phyloP scores from a whole-genome alignment of 306 rosid genomes.

The Boehmeria nivea region DNA sequence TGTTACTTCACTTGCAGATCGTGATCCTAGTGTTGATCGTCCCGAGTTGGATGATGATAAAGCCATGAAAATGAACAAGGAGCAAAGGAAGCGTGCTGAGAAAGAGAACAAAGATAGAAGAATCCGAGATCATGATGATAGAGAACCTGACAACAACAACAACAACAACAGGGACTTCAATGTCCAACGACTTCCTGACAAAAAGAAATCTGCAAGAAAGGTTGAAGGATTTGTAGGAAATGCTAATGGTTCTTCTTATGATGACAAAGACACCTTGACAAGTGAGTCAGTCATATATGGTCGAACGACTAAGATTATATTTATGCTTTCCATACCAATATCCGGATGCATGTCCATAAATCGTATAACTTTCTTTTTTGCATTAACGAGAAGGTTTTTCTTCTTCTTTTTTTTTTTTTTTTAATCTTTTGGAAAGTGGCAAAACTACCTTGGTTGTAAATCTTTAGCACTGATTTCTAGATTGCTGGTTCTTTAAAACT shows the following conservation, averaged over 20 bases:
- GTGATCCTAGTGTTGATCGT: slow-evolving; percentile 63
- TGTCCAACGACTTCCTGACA: slow-evolving; percentile 53
- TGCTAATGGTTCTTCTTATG: slow-evolving; percentile 52
- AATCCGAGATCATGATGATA: slow-evolving; percentile 64
- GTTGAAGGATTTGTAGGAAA: slow-evolving; percentile 57
- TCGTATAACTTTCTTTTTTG: neutral
- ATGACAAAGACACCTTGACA: slow-evolving; percentile 63
- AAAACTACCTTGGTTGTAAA: too few species aligned
- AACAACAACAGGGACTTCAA: slow-evolving; percentile 57
- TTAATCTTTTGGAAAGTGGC: neutral
- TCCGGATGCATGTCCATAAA: slow-evolving; percentile 7
- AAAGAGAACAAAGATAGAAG: slow-evolving; percentile 67
- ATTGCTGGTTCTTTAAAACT: neutral
- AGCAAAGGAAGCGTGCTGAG: slow-evolving; percentile 53
- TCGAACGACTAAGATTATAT: slow-evolving; percentile 3
- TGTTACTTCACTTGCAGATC: slow-evolving; percentile 47
- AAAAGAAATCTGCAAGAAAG: slow-evolving; percentile 61
- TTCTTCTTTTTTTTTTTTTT: neutral
- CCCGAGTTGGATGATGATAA: slow-evolving; percentile 74
- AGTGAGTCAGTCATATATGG: slow-evolving; percentile 45
- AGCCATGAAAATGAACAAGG: slow-evolving; percentile 61
- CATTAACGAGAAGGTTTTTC: neutral
- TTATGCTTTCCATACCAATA: neutral
- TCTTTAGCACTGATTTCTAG: too few species aligned
- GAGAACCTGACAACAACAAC: slow-evolving; percentile 55